Conservation (phyloP, 805 yeast genomes). For the Ogataea paraovalis region DNA sequence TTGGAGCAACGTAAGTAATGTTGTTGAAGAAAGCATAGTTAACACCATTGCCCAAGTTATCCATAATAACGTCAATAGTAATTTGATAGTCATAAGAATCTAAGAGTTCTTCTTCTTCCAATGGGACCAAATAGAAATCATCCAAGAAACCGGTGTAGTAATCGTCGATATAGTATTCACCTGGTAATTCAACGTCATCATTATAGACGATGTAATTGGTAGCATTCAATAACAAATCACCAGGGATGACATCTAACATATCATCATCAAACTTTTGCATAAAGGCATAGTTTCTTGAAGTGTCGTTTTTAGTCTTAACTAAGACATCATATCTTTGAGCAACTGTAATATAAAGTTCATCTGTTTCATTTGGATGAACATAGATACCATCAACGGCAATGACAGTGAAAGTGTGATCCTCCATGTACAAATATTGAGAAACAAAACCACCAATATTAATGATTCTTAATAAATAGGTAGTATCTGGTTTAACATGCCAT, state of each 20-base stretch:
- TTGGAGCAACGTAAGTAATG: conserved; percentile 71
- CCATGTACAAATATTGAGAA: conserved; percentile 84
- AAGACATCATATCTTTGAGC: conserved; percentile 91
- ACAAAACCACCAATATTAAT: conserved; percentile 89
- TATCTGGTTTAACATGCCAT: conserved; percentile 79
- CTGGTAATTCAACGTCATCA: conserved; percentile 38
- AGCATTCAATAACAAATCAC: conserved; percentile 59
- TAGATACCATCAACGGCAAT: conserved; percentile 91
- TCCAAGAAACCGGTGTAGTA: conserved; percentile 52
- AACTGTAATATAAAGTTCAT: conserved; percentile 71
- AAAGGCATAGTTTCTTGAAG: conserved; percentile 69
- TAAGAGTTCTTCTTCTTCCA: conserved; percentile 46
- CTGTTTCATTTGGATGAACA: conserved; percentile 70
- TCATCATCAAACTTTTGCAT: conserved; percentile 75
- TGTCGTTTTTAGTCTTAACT: conserved; percentile 62
- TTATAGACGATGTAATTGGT: conserved; percentile 67
- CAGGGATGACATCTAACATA: conserved; percentile 77
- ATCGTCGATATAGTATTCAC: conserved; percentile 43
- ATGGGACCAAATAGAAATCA: conserved; percentile 74
- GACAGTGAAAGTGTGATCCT: conserved; percentile 81
- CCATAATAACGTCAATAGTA: conserved; percentile 75
- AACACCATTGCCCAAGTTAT: conserved; percentile 78
- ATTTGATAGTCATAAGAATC: conserved; percentile 69
- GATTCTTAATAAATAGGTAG: conserved; percentile 76
- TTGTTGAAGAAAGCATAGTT: conserved; percentile 97